Conservation (phyloP, 306 rosid genomes). For the Lathyrus sativus region DNA sequence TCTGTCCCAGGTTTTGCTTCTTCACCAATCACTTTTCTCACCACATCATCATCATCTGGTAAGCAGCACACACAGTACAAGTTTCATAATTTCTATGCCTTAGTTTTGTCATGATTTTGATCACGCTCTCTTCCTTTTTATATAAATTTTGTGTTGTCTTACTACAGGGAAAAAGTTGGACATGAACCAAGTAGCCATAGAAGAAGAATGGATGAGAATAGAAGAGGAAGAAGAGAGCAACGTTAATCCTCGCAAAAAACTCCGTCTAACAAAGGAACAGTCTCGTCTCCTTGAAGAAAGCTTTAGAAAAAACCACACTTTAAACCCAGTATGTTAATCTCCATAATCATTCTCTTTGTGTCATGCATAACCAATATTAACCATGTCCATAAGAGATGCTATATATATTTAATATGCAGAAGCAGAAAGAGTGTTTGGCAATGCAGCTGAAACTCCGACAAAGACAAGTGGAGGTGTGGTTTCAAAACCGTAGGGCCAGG, state of each 20-base stretch:
- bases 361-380: neutral
- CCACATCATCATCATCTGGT: constrained; percentile 61
- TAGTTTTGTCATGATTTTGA: neutral
- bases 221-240: constrained; percentile 74
- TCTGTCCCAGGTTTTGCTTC: constrained; percentile 75
- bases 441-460: constrained; percentile 70
- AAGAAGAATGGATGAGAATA: constrained; percentile 64
- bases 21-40: constrained; percentile 54
- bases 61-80: constrained; percentile 21
- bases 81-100: neutral
- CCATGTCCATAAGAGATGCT: neutral
- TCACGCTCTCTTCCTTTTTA: neutral
- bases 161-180: constrained; percentile 68
- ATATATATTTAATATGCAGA: constrained; percentile 40
- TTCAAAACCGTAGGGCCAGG: constrained; percentile 99
- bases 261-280: constrained; percentile 88
- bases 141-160: no score
- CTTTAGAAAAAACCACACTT: constrained; percentile 73
- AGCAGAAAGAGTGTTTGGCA: constrained; percentile 85
- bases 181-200: constrained; percentile 71
- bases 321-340: constrained; percentile 66
- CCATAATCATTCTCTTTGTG: no score
- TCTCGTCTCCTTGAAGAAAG: constrained; percentile 91
- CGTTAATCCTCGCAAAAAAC: constrained; percentile 79
- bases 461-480: constrained; percentile 98